phyloP scores from a whole-genome alignment of 768 basidiomycete genomes.

The Cystofilobasidium macerans region DNA sequence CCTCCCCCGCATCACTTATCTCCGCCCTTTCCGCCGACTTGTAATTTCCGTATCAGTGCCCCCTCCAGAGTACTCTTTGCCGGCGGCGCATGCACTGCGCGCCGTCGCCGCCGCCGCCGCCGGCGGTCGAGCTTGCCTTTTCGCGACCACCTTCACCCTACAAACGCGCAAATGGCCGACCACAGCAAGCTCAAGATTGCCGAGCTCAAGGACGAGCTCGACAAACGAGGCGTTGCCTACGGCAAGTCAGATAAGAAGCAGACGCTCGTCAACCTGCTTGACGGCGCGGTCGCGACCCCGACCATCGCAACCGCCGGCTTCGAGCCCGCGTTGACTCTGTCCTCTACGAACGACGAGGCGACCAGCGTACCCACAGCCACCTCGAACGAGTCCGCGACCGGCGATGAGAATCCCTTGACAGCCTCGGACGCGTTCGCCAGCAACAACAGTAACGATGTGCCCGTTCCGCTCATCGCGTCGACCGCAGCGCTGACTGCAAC shows the following conservation, averaged over 20 bases:
- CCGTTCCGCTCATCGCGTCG: neutral
- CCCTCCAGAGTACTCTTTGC: too few species aligned
- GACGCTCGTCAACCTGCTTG: conserved; percentile 9
- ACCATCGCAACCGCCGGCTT: neutral
- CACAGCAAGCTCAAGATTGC: neutral
- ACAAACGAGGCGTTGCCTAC: neutral
- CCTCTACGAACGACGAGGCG: neutral
- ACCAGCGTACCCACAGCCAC: neutral
- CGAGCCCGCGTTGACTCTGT: neutral
- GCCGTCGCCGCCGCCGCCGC: too few species aligned
- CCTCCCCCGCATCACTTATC: too few species aligned
- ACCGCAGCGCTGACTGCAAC: neutral
- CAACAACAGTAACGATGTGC: too few species aligned
- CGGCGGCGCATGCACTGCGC: too few species aligned
- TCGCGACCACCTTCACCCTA: too few species aligned
- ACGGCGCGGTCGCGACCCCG: neutral
- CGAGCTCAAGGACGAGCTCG: conserved; percentile 23
- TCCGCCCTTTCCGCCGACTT: too few species aligned
- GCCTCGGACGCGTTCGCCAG: neutral
- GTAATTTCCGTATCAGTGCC: too few species aligned
- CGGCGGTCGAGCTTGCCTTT: too few species aligned
- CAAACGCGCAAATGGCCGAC: neutral
- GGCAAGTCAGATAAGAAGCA: conserved; percentile 10
- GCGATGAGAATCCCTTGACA: too few species aligned
- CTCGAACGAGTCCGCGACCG: neutral